Evolutionary conservation across 2,329 filamentous ascomycete genomes (phyloP).

Genomic region (Thermochaetoides dissita): DNA sequence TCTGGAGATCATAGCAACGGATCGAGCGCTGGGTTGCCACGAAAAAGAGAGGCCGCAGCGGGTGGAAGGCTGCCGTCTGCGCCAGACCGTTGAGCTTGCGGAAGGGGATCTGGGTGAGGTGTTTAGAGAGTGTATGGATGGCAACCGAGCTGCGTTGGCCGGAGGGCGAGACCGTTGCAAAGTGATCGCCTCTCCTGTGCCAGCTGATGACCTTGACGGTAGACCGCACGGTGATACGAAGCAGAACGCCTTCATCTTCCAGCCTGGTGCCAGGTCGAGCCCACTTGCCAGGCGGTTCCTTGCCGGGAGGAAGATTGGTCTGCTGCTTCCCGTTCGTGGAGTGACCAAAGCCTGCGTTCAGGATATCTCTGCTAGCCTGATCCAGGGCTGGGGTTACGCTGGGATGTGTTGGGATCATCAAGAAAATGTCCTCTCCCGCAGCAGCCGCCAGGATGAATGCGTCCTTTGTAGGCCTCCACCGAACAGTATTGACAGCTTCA

Average conservation of each 20-base stretch:
- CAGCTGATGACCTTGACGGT: conserved; percentile 79
- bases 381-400: conserved; percentile 56
- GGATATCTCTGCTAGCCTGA: conserved; percentile 56
- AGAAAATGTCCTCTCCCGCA: conserved; percentile 70
- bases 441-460: conserved; percentile 71
- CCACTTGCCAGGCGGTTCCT: conserved; percentile 71
- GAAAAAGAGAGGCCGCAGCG: conserved; percentile 82
- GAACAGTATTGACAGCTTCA: conserved; percentile 68
- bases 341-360: conserved; percentile 88
- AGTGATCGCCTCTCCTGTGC: conserved; percentile 90
- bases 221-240: conserved; percentile 67
- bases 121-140: conserved; percentile 90
- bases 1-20: conserved; percentile 83
- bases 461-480: conserved; percentile 78
- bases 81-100: conserved; percentile 58
- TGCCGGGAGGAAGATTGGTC: conserved; percentile 44
- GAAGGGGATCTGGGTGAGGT: conserved; percentile 91
- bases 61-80: conserved; percentile 89
- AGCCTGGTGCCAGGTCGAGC: conserved; percentile 60
- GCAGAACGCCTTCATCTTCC: conserved; percentile 63
- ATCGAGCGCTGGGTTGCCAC: conserved; percentile 90
- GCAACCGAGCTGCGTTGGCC: conserved; percentile 69
- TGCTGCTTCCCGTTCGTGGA: conserved; percentile 47
- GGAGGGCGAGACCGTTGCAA: conserved; percentile 76
- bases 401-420: conserved; percentile 57